phyloP scores from a whole-genome alignment of 1,139 yeast genomes.

The Pichia sp. region DNA sequence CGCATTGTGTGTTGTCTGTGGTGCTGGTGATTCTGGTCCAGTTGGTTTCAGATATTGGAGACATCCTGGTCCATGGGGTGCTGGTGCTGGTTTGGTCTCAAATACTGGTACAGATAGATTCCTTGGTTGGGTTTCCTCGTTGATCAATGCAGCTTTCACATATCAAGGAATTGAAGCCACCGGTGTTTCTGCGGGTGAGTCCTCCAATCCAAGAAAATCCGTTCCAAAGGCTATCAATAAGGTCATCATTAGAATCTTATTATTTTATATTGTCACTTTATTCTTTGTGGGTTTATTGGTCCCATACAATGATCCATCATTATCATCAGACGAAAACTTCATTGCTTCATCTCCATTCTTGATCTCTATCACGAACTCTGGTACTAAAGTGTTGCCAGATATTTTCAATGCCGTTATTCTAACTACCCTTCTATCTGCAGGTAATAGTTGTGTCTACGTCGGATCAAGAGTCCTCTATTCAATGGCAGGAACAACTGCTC shows the following conservation, averaged over 20 bases:
- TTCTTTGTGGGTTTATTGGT: slow-evolving; percentile 78
- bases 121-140: slow-evolving; percentile 48
- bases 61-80: slow-evolving; percentile 83
- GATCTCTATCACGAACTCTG: slow-evolving; percentile 55
- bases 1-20: slow-evolving; percentile 35
- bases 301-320: slow-evolving; percentile 59
- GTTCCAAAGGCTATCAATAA: slow-evolving; percentile 82
- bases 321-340: slow-evolving; percentile 23
- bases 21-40: slow-evolving; percentile 42
- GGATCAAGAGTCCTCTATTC: slow-evolving; percentile 70
- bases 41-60: slow-evolving; percentile 89
- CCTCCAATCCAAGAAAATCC: slow-evolving; percentile 70
- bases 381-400: slow-evolving; percentile 60
- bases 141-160: slow-evolving; percentile 61
- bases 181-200: slow-evolving; percentile 87
- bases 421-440: slow-evolving; percentile 66
- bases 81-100: slow-evolving; percentile 37
- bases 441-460: slow-evolving; percentile 69
- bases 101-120: slow-evolving; percentile 46
- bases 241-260: slow-evolving; percentile 70
- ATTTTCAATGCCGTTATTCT: slow-evolving; percentile 72
- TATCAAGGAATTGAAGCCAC: slow-evolving; percentile 78
- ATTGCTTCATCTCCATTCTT: slow-evolving; percentile 44
- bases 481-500: slow-evolving; percentile 58
- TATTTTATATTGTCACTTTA: slow-evolving; percentile 73